Percentiles rank a stretch among this genome's conserved stretches.
Evolutionary conservation across 139 green algal species (phyloP).

Genomic region (Klebsormidium nitens): DNA sequence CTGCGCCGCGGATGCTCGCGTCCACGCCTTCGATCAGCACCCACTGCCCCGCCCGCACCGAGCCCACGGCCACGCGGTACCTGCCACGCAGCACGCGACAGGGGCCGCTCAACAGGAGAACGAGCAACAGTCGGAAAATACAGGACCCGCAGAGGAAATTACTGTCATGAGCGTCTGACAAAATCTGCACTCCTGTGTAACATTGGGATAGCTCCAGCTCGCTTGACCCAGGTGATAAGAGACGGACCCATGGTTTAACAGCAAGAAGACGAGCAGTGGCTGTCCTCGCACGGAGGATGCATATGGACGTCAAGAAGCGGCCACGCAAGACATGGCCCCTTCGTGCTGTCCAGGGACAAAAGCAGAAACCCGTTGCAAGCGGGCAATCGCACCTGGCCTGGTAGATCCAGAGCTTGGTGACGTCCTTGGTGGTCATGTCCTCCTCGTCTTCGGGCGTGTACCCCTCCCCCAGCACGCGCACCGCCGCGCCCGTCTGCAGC

Average conservation of each 20-base stretch:
- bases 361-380: too few species aligned
- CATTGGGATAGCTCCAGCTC: too few species aligned
- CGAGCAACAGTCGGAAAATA: not conserved
- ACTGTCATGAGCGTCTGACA: too few species aligned
- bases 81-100: slow-evolving; percentile 28
- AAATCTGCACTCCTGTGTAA: too few species aligned
- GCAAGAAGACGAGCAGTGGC: too few species aligned
- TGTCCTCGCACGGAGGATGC: too few species aligned
- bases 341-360: too few species aligned
- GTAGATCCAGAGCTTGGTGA: slow-evolving; percentile 49
- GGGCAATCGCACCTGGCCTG: slow-evolving; percentile 35
- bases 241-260: too few species aligned
- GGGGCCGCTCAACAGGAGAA: not conserved
- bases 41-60: slow-evolving; percentile 60
- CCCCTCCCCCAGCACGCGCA: slow-evolving; percentile 61
- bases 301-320: too few species aligned
- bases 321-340: too few species aligned
- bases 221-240: too few species aligned
- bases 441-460: slow-evolving; percentile 98
- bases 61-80: slow-evolving; percentile 74
- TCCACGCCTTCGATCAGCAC: slow-evolving; percentile 92
- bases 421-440: slow-evolving; percentile 68
- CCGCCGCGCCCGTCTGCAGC: slow-evolving; percentile 72
- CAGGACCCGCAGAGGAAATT: too few species aligned
- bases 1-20: slow-evolving; percentile 83